Conservation (phyloP, 768 basidiomycete species). For the Suillus decipiens region DNA sequence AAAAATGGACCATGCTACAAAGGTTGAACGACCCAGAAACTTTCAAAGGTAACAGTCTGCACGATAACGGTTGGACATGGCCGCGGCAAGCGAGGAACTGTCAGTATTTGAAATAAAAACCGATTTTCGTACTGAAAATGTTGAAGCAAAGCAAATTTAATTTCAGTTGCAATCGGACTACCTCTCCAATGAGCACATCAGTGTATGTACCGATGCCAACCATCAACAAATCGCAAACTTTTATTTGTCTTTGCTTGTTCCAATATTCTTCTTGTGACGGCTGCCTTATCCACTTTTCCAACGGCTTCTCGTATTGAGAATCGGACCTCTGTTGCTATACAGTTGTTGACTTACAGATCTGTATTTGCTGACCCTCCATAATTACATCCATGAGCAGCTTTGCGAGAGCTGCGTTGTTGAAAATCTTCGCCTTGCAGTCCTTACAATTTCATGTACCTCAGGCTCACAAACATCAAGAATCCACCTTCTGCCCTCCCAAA, state of each 20-base stretch:
- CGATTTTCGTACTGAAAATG: too few relatives aligned
- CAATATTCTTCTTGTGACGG: not conserved
- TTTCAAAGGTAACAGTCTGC: too few relatives aligned
- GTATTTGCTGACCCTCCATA: slow-evolving; percentile 13
- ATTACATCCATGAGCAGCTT: slow-evolving; percentile 69
- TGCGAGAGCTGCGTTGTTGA: slow-evolving; percentile 71
- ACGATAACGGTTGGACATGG: too few relatives aligned
- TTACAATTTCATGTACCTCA: slow-evolving; percentile 28
- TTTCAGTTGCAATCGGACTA: too few relatives aligned
- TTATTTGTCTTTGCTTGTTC: not conserved
- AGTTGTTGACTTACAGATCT: slow-evolving; percentile 45
- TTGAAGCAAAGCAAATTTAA: too few relatives aligned
- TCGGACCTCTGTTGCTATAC: slow-evolving; percentile 90
- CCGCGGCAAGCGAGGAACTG: too few relatives aligned
- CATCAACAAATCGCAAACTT: too few relatives aligned
- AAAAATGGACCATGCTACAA: too few relatives aligned
- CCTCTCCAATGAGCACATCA: too few relatives aligned
- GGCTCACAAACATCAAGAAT: slow-evolving; percentile 98
- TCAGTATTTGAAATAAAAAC: too few relatives aligned
- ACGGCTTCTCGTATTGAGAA: slow-evolving; percentile 81
- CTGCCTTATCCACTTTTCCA: slow-evolving; percentile 11
- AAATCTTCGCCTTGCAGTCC: not conserved
- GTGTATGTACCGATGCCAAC: too few relatives aligned
- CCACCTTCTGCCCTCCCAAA: slow-evolving; percentile 86
- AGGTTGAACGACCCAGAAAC: too few relatives aligned